phyloP scores from a whole-genome alignment of 129 eudicot genomes.

The Ambrosia artemisiifolia region DNA sequence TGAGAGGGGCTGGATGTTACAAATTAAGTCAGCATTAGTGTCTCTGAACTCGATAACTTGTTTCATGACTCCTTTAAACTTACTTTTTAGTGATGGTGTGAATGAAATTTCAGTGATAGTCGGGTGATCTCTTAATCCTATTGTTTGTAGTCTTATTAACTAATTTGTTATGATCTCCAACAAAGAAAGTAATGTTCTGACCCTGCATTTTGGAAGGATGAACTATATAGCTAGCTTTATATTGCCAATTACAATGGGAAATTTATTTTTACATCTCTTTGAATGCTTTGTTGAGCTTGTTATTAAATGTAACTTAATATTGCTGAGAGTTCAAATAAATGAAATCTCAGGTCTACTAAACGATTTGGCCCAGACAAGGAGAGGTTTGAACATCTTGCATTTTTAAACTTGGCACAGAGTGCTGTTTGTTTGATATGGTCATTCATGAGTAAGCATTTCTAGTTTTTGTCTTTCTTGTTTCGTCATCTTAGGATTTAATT shows the following conservation, averaged over 20 bases:
- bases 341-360: slow-evolving; percentile 73
- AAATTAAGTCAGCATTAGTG: neutral
- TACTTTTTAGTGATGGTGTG: neutral
- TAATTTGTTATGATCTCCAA: neutral
- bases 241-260: neutral
- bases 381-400: slow-evolving; percentile 94
- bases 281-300: neutral
- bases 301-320: neutral
- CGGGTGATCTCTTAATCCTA: neutral
- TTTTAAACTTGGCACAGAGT: slow-evolving; percentile 85
- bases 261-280: neutral
- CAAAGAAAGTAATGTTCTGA: neutral
- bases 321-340: neutral
- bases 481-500: neutral
- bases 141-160: neutral
- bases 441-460: slow-evolving; percentile 62
- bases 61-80: neutral
- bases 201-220: neutral
- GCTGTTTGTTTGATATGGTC: slow-evolving; percentile 93
- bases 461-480: neutral
- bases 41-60: slow-evolving; percentile 8
- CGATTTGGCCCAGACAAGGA: slow-evolving; percentile 77
- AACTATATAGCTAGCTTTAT: neutral
- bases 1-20: too few relatives aligned
- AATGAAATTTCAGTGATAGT: neutral